Base-by-base conservation (phyloP, 2,329 filamentous ascomycete species). In the Ophiocordyceps polyrhachis-furcata region DNA sequence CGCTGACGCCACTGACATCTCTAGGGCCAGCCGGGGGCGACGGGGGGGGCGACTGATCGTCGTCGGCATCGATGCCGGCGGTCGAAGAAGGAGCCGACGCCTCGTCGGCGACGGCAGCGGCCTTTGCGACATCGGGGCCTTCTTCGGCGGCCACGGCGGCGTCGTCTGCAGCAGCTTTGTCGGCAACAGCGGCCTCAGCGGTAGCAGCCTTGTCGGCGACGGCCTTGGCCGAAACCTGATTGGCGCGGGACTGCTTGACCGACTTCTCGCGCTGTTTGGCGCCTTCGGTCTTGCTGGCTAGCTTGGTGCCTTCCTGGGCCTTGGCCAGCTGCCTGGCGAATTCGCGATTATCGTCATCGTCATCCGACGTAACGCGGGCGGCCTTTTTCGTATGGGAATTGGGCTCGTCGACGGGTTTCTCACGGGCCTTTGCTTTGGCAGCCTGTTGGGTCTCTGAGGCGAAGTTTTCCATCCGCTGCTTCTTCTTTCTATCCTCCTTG, bases 301-400 rank as follows among this genome's bases (percentile, higher is more conserved):
- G 72, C 55, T 74, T 74, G 49, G 73, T 74, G 47, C 84, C 84
- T 51, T 82, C 70, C 65, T 85, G 81, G 43, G 80, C 71, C 53
- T 73, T 80, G 46, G 76, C 67, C 52, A 91, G 70, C 58, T 83
- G 80, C 54, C 74, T 74, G 29, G 85, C 85, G 59, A 91, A 89
- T 51, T 87, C 82, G 54, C 73, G 74, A 58, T 82, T 81, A 56
- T 80, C 77, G 41, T 73, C 73, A 47, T 81, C 76, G 47, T 81
- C 76, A 46, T 81, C 71, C 7, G 64, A 61, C 47, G 67, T 68
- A 43, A 67, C 61, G 20, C 61, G 53, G 38, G 56, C 49, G 40
- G 50, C 55, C 43, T 48, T 43, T 37, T 43, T 62, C 47, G 52
- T 47, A 41, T 53, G 52, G 29, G 57, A 48, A 37, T 40, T 52